Conservation (phyloP, 768 basidiomycete species). For the Pisolithus sp. region DNA sequence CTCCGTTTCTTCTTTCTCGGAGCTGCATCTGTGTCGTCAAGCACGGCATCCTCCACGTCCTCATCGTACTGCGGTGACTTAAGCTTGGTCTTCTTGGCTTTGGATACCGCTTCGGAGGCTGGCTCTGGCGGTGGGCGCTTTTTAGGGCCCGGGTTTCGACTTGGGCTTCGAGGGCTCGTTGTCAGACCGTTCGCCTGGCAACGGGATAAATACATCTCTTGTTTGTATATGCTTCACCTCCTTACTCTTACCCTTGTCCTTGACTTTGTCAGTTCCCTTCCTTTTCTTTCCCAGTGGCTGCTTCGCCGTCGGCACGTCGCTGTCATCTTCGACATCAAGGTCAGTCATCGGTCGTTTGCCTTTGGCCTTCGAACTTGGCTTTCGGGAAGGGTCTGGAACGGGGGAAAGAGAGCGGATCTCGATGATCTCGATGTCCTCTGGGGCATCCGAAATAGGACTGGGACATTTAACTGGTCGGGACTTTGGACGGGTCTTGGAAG, state of each 20-base stretch:
- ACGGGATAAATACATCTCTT: slow-evolving; percentile 18
- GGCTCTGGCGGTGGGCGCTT: slow-evolving; percentile 17
- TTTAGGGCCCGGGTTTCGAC: slow-evolving; percentile 10
- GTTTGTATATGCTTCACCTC: slow-evolving; percentile 18
- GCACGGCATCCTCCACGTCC: slow-evolving; percentile 11
- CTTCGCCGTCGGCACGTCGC: slow-evolving; percentile 15
- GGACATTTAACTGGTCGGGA: slow-evolving; percentile 11
- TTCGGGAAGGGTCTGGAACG: slow-evolving; percentile 15
- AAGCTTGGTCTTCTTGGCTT: slow-evolving; percentile 15
- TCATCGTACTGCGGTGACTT: slow-evolving; percentile 12
- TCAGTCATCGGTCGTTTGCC: slow-evolving; percentile 34
- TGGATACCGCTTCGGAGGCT: slow-evolving; percentile 7
- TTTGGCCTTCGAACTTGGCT: slow-evolving; percentile 23
- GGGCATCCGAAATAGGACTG: slow-evolving; percentile 11
- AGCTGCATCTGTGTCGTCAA: slow-evolving; percentile 18
- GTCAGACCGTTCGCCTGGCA: slow-evolving; percentile 13
- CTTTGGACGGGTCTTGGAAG: slow-evolving; percentile 21
- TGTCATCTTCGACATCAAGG: slow-evolving; percentile 14
- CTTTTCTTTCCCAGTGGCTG: not conserved
- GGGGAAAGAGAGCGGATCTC: slow-evolving; percentile 4
- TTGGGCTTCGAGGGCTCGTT: slow-evolving; percentile 12
- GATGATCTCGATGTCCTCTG: slow-evolving; percentile 28
- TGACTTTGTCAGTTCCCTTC: slow-evolving; percentile 9
- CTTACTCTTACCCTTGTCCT: slow-evolving; percentile 9
- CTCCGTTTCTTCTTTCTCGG: slow-evolving; percentile 67